A percentile compares a stretch with the other conserved stretches of the same genome.
These are phyloP conservation scores for Encephalitozoon romaleae DNA, from an alignment of 371 early-diverging fungal genomes.

Conservation along the genomic window DNA sequence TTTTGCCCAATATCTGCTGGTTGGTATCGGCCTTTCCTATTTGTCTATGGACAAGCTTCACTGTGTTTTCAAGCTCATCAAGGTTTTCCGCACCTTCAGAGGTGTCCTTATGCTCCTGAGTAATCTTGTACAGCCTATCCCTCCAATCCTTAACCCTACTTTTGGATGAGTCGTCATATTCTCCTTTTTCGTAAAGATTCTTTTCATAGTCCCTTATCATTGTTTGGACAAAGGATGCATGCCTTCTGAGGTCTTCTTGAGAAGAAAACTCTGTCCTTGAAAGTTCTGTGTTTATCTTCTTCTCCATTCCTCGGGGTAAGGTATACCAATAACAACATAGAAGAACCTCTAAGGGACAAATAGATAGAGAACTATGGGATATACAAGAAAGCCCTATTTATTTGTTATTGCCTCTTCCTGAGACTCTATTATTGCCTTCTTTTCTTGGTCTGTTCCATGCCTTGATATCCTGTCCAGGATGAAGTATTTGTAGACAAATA, in stretches of 20 bases:
- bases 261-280: slow-evolving; percentile 18
- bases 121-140: background rate
- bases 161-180: slow-evolving; percentile 1
- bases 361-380: background rate
- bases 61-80: slow-evolving; percentile 46
- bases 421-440: background rate
- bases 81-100: background rate
- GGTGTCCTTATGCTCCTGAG: background rate
- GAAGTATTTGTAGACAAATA: slow-evolving; percentile 56
- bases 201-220: slow-evolving; percentile 34
- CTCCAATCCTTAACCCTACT: slow-evolving; percentile 19
- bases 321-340: background rate
- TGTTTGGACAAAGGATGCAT: background rate
- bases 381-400: slow-evolving; percentile 24
- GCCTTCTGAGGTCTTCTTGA: background rate
- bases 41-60: slow-evolving; percentile 45
- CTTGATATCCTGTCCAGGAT: slow-evolving; percentile 36
- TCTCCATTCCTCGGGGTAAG: slow-evolving; percentile 2
- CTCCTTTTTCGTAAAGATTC: slow-evolving; percentile 27
- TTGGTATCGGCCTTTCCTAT: slow-evolving; percentile 52
- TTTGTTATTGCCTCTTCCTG: slow-evolving; percentile 1
- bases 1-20: slow-evolving; percentile 28
- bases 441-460: slow-evolving; percentile 11
- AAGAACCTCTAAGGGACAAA: background rate
- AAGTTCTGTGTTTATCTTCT: slow-evolving; percentile 13